These are phyloP conservation scores for Suhomyces ambrosiae DNA, from an alignment of 1,139 yeast species.

Conservation along the genomic window DNA sequence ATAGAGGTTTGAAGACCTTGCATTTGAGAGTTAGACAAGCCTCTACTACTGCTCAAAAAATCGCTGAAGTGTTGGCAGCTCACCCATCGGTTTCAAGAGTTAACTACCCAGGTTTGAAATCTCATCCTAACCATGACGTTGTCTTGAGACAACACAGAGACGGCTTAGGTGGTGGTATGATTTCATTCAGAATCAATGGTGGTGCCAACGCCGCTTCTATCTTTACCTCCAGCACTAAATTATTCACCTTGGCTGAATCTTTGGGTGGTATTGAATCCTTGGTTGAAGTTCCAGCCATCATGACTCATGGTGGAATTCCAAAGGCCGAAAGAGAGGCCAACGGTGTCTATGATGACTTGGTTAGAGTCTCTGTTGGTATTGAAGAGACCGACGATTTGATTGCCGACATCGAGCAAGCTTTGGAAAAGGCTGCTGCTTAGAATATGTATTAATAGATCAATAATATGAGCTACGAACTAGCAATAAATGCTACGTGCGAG, in stretches of 20 bases:
- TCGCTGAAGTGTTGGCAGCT: conserved; percentile 65
- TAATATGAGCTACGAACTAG: not conserved
- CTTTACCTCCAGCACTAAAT: conserved; percentile 72
- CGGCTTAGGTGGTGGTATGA: conserved; percentile 90
- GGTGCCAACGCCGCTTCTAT: conserved; percentile 76
- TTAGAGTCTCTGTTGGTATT: conserved; percentile 84
- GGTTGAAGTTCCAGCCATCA: conserved; percentile 85
- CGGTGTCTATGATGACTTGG: conserved; percentile 81
- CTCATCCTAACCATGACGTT: conserved; percentile 64
- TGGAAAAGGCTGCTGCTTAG: conserved; percentile 34
- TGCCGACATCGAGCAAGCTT: conserved; percentile 72
- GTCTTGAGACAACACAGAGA: conserved; percentile 79
- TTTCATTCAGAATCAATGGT: conserved; percentile 83
- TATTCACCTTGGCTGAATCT: conserved; percentile 86
- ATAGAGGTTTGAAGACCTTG: conserved; percentile 87
- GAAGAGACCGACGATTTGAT: conserved; percentile 81
- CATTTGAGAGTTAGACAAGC: conserved; percentile 80
- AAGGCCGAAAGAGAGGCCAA: conserved; percentile 74
- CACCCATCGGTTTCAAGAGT: conserved; percentile 62
- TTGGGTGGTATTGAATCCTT: conserved; percentile 89
- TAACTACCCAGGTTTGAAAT: conserved; percentile 78
- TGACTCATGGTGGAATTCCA: conserved; percentile 95
- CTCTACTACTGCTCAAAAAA: conserved; percentile 62
- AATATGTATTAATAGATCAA: conserved; percentile 5
- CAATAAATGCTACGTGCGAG: no score